Base-by-base conservation (phyloP, 495 filamentous ascomycete genomes). In the Aspergillus taichungensis region DNA sequence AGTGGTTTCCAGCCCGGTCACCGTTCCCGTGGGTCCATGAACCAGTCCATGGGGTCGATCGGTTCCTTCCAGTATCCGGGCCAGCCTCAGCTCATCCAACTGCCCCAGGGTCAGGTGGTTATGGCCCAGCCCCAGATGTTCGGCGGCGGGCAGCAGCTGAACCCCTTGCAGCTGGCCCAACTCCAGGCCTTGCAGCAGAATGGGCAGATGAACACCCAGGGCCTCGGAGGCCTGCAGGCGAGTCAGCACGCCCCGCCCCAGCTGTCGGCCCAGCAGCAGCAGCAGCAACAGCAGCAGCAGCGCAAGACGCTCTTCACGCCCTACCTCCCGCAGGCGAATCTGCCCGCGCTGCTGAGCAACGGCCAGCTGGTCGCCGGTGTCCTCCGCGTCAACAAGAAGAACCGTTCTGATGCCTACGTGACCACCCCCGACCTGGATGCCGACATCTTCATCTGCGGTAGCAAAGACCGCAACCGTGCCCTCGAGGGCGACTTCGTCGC, bases 391-490 rank as follows among this genome's bases (percentile, higher is more conserved):
- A 98, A 98, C 75, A 98, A 97, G 73, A 98, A 98, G 75, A 98
- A 98, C 61, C 80, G 92, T 33, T 97, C 92, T 51, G 94, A 98
- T 63, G 92, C 92, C 5, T 98, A 98, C 54, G 92, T 98, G 39
- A 88, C 92, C 12, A 94, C 88, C 33, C 80, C 84, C 33, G 92
- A 98, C 62, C 71, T 98, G 27, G 94, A 97, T 68, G 92, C 92
- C 36, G 92, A 98, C 64, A 98, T 98, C 54, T 98, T 98, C 64
- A 98, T 98, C 55, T 98, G 92, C 56, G 92, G 92, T 58, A 96
- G 91, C 73, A 98, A 98, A 62, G 92, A 98, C 57, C 81, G 92
- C 31, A 98, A 98, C 60, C 83, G 92, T 56, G 92, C 92, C 29
- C 74, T 98, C 24, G 92, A 97, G 67, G 92, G 92, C 46, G 92